Base-by-base conservation (phyloP, 2,329 filamentous ascomycete genomes). In the Calonectria ilicicola region DNA sequence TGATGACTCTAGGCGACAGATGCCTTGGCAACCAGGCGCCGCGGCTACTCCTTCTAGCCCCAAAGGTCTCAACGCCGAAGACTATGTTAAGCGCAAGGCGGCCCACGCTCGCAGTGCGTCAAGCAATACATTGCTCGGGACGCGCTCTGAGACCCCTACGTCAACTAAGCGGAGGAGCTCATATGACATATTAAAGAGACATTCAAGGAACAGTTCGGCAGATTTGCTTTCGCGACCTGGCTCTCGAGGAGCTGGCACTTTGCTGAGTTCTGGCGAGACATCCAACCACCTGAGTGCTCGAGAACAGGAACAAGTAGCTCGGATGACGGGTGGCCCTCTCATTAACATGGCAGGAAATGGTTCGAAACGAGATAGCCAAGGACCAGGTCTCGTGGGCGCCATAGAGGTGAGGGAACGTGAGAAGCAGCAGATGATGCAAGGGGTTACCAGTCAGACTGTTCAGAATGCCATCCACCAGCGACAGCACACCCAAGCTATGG, bases 241-340 rank as follows among this genome's bases (percentile, higher is more conserved):
- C 64, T 94, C 93, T 15, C 89, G 91, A 53, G 90, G 91, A 14
- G 87, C 92, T 12, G 87, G 85, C 47, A 82, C 83, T 5, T 81
- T 89, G 69, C 83, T 93, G 5, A 75, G 74, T 44, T 75, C 79
- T 15, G 83, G 83, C 3, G 83, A 85, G 29, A 65, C 80, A 56
- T 86, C 80, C 27, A 87, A 89, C 0, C 90, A 93, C 70, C 87
- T 98, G n/a, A 95, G 94, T 23, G 95, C 95, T 21, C 91, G 93
- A 19, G 95, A 98, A 83, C 95, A 97, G 82, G 95, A 97, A 83
- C 93, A 97, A 77, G 90, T 98, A n/a, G 94, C 95, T 12, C 91
- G 94, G 44, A 88, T 95, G 77, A 98, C 95, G 0, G 94, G 94
- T 1, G 92, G 91, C 0, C 94, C 95, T 0, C 86, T 98, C 63